Evolutionary conservation across 2,329 filamentous ascomycete genomes (phyloP).

Genomic region (Paecilomyces dactylethromorphus): DNA sequence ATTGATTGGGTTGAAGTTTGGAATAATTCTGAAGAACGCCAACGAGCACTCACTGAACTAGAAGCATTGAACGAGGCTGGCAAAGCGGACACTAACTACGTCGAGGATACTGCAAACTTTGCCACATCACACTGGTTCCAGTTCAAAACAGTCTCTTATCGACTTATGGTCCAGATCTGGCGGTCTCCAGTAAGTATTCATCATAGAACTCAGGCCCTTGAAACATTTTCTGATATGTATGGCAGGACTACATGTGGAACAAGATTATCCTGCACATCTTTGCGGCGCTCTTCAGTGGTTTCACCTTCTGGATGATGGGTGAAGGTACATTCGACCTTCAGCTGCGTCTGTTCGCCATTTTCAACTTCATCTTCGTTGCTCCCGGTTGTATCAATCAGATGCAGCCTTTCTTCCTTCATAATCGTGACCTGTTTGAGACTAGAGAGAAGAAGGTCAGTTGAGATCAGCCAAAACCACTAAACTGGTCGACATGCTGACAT

Average conservation of each 20-base stretch:
- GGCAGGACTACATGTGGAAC: constrained; percentile 39
- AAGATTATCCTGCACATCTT: constrained; percentile 48
- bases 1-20: constrained; percentile 28
- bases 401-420: constrained; percentile 53
- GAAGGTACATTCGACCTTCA: constrained; percentile 47
- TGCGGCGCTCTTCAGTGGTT: constrained; percentile 54
- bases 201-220: neutral
- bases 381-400: constrained; percentile 54
- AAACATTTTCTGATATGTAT: neutral
- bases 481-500: neutral
- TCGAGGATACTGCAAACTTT: constrained; percentile 28
- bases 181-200: constrained; percentile 22
- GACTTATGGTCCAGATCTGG: constrained; percentile 27
- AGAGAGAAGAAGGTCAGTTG: constrained; percentile 48
- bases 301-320: constrained; percentile 56
- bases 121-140: constrained; percentile 35
- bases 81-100: constrained; percentile 12
- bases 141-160: constrained; percentile 28
- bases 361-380: constrained; percentile 59
- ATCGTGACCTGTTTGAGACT: constrained; percentile 52
- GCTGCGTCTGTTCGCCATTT: constrained; percentile 52
- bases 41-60: constrained; percentile 16
- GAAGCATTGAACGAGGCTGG: constrained; percentile 18
- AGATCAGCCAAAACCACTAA: neutral
- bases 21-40: constrained; percentile 22